phyloP scores from a whole-genome alignment of 1,284 basidiomycete species.

The Puccinia triticina region DNA sequence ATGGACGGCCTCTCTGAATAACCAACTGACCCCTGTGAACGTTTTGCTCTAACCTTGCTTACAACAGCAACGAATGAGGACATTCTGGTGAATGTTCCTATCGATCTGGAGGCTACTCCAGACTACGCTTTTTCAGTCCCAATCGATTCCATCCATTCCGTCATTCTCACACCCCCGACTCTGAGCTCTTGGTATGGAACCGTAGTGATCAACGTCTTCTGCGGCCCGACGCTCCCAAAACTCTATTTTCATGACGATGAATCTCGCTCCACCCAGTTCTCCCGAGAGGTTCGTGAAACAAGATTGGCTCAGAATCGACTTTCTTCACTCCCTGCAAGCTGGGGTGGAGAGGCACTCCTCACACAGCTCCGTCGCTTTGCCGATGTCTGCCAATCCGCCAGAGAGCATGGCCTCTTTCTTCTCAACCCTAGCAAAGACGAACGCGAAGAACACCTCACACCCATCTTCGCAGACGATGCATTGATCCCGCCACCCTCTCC shows the following conservation, averaged over 20 bases:
- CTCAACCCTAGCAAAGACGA: constrained; percentile 87
- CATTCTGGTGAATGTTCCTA: constrained; percentile 43
- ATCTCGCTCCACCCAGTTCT: constrained; percentile 68
- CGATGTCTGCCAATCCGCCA: constrained; percentile 74
- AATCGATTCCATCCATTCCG: constrained; percentile 82
- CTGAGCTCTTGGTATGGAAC: constrained; percentile 80
- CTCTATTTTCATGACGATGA: constrained; percentile 97
- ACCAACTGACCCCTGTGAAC: neutral
- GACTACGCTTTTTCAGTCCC: constrained; percentile 94
- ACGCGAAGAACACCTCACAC: constrained; percentile 74
- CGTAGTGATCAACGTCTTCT: constrained; percentile 76
- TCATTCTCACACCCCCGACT: constrained; percentile 80
- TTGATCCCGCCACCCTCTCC: constrained; percentile 54
- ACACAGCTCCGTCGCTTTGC: constrained; percentile 63
- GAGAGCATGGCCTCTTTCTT: constrained; percentile 80
- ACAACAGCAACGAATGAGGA: constrained; percentile 33
- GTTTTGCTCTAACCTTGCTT: neutral
- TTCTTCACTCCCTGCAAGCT: constrained; percentile 59
- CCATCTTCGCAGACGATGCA: constrained; percentile 61
- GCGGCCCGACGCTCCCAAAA: constrained; percentile 83
- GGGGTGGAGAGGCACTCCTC: constrained; percentile 71
- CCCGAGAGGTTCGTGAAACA: constrained; percentile 55
- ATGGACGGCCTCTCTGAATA: neutral
- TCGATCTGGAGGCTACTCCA: constrained; percentile 53
- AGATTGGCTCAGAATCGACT: constrained; percentile 53